phyloP scores from a whole-genome alignment of 257 asterid species.

The Capsicum baccatum region DNA sequence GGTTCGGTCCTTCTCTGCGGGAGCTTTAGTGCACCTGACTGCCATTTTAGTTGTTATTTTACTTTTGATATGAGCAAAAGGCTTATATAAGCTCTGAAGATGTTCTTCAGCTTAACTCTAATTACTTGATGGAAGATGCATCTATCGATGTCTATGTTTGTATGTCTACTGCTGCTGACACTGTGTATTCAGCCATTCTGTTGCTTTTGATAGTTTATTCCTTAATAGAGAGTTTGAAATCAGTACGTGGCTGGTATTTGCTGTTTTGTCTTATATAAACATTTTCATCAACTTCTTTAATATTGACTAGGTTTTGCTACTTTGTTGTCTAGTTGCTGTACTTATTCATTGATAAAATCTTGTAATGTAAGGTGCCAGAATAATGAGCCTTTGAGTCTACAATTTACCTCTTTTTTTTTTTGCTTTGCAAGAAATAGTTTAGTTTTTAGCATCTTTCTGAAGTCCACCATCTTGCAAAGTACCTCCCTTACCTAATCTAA shows the following conservation, averaged over 20 bases:
- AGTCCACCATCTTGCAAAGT: neutral
- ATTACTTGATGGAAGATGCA: neutral
- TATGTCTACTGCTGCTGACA: neutral
- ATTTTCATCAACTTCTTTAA: neutral
- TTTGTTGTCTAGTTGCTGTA: neutral
- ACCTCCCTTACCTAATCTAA: neutral
- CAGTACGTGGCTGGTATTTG: neutral
- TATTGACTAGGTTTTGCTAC: neutral
- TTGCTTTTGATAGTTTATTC: constrained; percentile 9
- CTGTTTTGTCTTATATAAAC: neutral
- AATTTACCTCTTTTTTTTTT: neutral
- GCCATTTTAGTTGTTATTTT: neutral
- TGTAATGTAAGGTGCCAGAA: neutral
- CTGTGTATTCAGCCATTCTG: neutral
- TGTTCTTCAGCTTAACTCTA: neutral
- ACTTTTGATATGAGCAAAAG: constrained; percentile 9
- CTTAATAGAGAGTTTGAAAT: neutral
- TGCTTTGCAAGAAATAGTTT: neutral
- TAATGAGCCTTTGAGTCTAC: neutral
- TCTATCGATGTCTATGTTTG: neutral
- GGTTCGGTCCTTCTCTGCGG: too few species aligned
- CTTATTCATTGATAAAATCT: constrained; percentile 22
- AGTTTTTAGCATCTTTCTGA: neutral
- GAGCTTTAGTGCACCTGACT: too few species aligned
- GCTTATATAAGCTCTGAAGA: neutral